A percentile compares a stretch with the other conserved stretches of the same genome.
Evolutionary conservation across 1,284 basidiomycete species (phyloP).

Genomic region (Omphalotus olearius): DNA sequence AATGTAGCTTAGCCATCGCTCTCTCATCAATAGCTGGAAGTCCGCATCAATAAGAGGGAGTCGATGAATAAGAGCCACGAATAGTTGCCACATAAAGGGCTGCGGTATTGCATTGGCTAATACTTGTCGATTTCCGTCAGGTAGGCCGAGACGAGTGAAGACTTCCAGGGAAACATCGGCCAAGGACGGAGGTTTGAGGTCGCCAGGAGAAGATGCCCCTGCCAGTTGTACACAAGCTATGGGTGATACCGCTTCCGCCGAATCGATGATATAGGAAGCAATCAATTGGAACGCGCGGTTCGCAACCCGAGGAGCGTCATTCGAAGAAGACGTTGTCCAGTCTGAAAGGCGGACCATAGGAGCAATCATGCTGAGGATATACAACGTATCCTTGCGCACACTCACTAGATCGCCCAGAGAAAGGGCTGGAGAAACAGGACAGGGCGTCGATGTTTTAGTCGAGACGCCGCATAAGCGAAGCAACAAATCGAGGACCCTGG

Average conservation of each 20-base stretch:
- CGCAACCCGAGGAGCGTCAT: constrained; percentile 38
- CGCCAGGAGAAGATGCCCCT: constrained; percentile 35
- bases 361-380: constrained; percentile 69
- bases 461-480: constrained; percentile 58
- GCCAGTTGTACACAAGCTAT: constrained; percentile 50
- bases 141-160: constrained; percentile 72
- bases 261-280: constrained; percentile 74
- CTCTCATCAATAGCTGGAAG: constrained; percentile 64
- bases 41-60: constrained; percentile 79
- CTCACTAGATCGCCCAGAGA: constrained; percentile 70
- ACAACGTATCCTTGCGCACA: constrained; percentile 76
- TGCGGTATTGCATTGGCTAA: constrained; percentile 60
- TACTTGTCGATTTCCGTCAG: constrained; percentile 78
- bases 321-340: constrained; percentile 26
- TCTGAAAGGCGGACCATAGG: constrained; percentile 45
- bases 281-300: constrained; percentile 65
- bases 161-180: constrained; percentile 81
- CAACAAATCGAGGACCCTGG: constrained; percentile 62
- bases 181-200: constrained; percentile 53
- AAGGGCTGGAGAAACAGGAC: constrained; percentile 50
- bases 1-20: constrained; percentile 73
- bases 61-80: constrained; percentile 73
- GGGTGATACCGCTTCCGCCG: constrained; percentile 60
- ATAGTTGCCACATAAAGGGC: constrained; percentile 55
- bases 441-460: constrained; percentile 36